These are phyloP conservation scores for Phytophthora vignae DNA, from an alignment of 352 stramenopile species.

Conservation along the genomic window DNA sequence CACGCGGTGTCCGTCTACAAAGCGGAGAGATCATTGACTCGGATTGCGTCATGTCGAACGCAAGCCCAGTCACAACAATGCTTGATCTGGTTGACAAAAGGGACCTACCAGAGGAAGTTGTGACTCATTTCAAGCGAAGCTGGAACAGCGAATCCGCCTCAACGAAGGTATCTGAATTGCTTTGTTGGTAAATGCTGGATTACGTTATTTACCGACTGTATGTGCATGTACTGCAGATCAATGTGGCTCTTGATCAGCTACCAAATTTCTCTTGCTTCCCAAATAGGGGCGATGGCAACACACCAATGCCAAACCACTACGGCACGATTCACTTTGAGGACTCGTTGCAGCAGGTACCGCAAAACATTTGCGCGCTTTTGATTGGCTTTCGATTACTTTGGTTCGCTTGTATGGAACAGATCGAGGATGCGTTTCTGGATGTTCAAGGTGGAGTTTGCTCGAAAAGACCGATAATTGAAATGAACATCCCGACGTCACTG, in stretches of 20 bases:
- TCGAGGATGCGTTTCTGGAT: conserved; percentile 90
- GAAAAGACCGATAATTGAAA: conserved; percentile 88
- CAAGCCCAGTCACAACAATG: conserved; percentile 85
- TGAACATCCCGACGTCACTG: conserved; percentile 91
- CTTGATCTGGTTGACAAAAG: conserved; percentile 75
- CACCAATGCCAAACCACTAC: conserved; percentile 80
- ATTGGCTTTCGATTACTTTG: not conserved
- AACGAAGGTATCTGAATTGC: conserved; percentile 61
- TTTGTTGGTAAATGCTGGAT: not conserved
- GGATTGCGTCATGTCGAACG: conserved; percentile 80
- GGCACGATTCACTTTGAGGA: conserved; percentile 93
- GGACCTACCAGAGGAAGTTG: conserved; percentile 59
- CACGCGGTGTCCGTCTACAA: conserved; percentile 70
- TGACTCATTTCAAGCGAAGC: conserved; percentile 80
- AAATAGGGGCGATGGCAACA: conserved; percentile 62
- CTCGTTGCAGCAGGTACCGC: conserved; percentile 59
- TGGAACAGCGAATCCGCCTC: conserved; percentile 85
- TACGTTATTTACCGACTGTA: not conserved
- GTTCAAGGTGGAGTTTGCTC: conserved; percentile 75
- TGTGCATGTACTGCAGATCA: conserved; percentile 68
- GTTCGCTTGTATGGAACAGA: conserved; percentile 44
- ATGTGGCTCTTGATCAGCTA: conserved; percentile 83
- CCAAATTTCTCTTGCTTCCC: conserved; percentile 88
- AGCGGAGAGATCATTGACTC: conserved; percentile 63
- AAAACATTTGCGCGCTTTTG: not conserved